Percentiles rank a stretch among this genome's conserved stretches.
phyloP scores from a whole-genome alignment of 345 rosid genomes.

The Aurinia saxatilis region DNA sequence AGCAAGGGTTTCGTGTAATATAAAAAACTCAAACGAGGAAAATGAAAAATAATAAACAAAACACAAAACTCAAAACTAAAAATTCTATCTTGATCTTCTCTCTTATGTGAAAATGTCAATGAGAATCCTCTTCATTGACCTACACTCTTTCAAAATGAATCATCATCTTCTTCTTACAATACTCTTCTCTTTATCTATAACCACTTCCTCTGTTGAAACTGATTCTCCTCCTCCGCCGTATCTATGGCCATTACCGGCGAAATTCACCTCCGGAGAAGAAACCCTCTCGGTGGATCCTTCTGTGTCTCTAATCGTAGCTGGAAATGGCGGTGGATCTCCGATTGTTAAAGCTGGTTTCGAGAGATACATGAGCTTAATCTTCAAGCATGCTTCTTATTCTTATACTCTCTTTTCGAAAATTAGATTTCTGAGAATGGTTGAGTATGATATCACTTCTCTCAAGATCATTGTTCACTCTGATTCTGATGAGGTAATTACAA shows the following conservation, averaged over 20 bases:
- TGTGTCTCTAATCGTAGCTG: slow-evolving; percentile 40
- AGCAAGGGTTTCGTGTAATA: slow-evolving; percentile 1
- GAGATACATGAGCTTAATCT: slow-evolving; percentile 58
- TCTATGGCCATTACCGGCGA: slow-evolving; percentile 79
- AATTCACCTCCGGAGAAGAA: slow-evolving; percentile 45
- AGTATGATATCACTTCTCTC: slow-evolving; percentile 51
- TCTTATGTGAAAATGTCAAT: background rate
- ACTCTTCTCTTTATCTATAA: background rate
- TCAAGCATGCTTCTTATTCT: slow-evolving; percentile 38
- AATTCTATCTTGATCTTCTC: background rate
- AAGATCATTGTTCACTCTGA: slow-evolving; percentile 55
- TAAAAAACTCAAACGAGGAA: background rate
- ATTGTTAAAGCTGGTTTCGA: slow-evolving; percentile 61
- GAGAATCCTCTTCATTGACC: slow-evolving; percentile 6
- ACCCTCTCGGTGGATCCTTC: slow-evolving; percentile 67
- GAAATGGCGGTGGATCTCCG: slow-evolving; percentile 45
- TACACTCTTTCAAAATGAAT: slow-evolving; percentile 12
- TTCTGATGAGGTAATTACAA: slow-evolving; percentile 42
- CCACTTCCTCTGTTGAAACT: slow-evolving; percentile 11
- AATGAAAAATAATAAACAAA: background rate
- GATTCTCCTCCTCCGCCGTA: slow-evolving; percentile 43
- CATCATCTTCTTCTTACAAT: background rate
- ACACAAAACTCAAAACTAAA: background rate
- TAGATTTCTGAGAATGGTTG: slow-evolving; percentile 28
- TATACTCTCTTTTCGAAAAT: slow-evolving; percentile 26